phyloP scores from a whole-genome alignment of 2,329 filamentous ascomycete species.

The Chaetothyriales sp. region DNA sequence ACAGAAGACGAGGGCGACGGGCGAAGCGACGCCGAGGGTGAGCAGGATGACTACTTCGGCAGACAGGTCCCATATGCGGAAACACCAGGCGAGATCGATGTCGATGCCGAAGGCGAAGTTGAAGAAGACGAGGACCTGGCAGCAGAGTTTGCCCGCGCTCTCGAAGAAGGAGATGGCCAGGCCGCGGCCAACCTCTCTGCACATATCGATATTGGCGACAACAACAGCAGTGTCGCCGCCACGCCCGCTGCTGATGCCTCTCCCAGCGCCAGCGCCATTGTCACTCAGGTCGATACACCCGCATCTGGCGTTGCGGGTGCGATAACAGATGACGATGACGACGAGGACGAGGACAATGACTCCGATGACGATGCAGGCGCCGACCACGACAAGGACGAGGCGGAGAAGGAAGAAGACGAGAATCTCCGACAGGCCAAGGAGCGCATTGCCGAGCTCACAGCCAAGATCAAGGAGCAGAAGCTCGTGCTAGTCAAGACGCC shows the following conservation, averaged over 20 bases:
- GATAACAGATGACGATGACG: slow-evolving; percentile 19
- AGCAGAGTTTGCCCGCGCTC: slow-evolving; percentile 3
- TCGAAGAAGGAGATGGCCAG: slow-evolving; percentile 1
- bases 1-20: slow-evolving; percentile 35
- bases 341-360: slow-evolving; percentile 22
- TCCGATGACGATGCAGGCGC: slow-evolving; percentile 24
- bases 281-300: slow-evolving; percentile 16
- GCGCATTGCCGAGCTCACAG: slow-evolving; percentile 29
- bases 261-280: slow-evolving; percentile 17
- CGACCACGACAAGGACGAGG: slow-evolving; percentile 31
- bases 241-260: slow-evolving; percentile 4
- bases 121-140: slow-evolving; percentile 18
- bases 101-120: slow-evolving; percentile 21
- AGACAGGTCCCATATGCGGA: slow-evolving; percentile 17
- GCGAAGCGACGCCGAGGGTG: slow-evolving; percentile 35
- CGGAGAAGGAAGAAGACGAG: slow-evolving; percentile 24
- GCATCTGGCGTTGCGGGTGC: slow-evolving; percentile 8
- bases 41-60: slow-evolving; percentile 27
- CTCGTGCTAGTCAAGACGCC: slow-evolving; percentile 23
- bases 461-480: slow-evolving; percentile 30
- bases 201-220: neutral
- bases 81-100: slow-evolving; percentile 21
- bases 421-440: slow-evolving; percentile 23
- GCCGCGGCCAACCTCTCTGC: neutral
- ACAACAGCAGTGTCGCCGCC: neutral